Evolutionary conservation across 2,329 filamentous ascomycete species (phyloP).

Genomic region (Cordyceps tenuipes): DNA sequence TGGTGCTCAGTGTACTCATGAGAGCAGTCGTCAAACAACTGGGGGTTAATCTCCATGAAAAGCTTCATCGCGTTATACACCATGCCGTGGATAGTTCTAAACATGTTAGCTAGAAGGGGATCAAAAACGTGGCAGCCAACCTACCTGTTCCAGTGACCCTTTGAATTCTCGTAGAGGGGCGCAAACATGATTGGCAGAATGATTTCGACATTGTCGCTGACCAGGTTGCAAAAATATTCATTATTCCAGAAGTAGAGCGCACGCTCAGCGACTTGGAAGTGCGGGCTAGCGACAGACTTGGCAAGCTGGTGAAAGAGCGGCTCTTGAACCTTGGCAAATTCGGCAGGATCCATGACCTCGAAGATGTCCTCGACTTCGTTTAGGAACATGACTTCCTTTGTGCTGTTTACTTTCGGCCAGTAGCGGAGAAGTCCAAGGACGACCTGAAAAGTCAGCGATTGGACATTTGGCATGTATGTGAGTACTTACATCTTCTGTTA

Average conservation of each 20-base stretch:
- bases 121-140: constrained; percentile 19
- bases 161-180: constrained; percentile 95
- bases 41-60: constrained; percentile 99
- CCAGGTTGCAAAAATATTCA: constrained; percentile 98
- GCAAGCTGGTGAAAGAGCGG: constrained; percentile 94
- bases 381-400: constrained; percentile 98
- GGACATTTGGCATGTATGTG: background rate
- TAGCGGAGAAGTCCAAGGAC: constrained; percentile 90
- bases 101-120: constrained; percentile 23
- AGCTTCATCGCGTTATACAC: constrained; percentile 99
- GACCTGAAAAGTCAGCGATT: constrained; percentile 46
- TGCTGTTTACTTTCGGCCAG: constrained; percentile 99
- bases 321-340: constrained; percentile 98
- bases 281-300: constrained; percentile 95
- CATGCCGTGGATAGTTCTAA: constrained; percentile 96
- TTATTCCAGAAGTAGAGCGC: constrained; percentile 99
- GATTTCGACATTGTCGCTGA: constrained; percentile 97
- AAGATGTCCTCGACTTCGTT: constrained; percentile 99
- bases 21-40: constrained; percentile 96
- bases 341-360: constrained; percentile 97
- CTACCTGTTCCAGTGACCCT: constrained; percentile 98
- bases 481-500: constrained; percentile 69
- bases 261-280: constrained; percentile 97
- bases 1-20: constrained; percentile 97
- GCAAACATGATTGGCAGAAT: constrained; percentile 99